A percentile compares a stretch with the other conserved stretches of the same genome.
Evolutionary conservation across 441 rosid species (phyloP).

Genomic region (Corymbia citriodora): DNA sequence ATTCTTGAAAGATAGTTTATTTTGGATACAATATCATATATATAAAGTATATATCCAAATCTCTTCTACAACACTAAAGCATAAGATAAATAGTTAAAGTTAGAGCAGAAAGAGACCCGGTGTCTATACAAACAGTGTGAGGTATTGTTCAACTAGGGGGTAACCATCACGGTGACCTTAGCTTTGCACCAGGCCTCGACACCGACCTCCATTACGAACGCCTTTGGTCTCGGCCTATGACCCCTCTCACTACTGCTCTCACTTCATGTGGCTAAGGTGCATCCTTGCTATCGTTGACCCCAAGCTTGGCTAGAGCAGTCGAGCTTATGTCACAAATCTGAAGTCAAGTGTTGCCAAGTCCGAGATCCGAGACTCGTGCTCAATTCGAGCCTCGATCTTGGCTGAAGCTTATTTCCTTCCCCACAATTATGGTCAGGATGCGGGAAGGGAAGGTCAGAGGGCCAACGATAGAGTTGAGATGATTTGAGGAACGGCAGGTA

Average conservation of each 20-base stretch:
- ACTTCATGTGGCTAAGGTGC: neutral
- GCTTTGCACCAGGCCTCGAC: neutral
- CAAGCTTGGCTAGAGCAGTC: rapidly evolving
- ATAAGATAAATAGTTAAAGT: neutral
- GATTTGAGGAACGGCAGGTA: neutral
- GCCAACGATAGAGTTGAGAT: neutral
- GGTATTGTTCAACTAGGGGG: neutral
- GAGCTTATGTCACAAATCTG: neutral
- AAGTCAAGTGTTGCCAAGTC: neutral
- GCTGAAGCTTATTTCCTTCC: neutral
- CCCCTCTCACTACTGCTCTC: neutral
- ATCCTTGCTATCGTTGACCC: neutral
- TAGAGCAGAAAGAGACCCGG: neutral
- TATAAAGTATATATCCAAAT: neutral
- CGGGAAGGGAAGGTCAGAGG: neutral
- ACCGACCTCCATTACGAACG: neutral
- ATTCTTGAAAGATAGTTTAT: neutral
- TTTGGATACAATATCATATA: neutral
- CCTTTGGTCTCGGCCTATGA: neutral
- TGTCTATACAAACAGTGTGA: neutral
- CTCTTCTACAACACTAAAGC: neutral
- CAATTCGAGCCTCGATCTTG: neutral
- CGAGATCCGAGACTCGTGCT: rapidly evolving
- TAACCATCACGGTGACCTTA: neutral
- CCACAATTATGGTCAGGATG: neutral